A percentile compares a stretch with the other conserved stretches of the same genome.
Conservation (phyloP, 371 early-diverging fungal species). For the Mortierella sp. region DNA sequence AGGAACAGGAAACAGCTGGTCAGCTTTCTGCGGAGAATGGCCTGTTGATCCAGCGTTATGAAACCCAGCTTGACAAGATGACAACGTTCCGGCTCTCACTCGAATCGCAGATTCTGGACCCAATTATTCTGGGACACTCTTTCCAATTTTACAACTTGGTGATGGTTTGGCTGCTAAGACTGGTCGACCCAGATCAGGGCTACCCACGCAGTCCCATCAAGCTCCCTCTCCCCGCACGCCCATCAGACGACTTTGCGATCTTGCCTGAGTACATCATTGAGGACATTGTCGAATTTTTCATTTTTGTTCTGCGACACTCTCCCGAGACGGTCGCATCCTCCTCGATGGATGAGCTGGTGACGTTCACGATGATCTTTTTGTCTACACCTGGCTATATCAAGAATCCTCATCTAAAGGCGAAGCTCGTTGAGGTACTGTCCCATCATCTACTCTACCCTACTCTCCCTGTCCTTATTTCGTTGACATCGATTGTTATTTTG, state of each 20-base stretch:
- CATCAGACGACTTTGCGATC: slow-evolving; percentile 77
- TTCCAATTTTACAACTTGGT: slow-evolving; percentile 87
- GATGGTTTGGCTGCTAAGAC: slow-evolving; percentile 84
- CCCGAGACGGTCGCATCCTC: slow-evolving; percentile 69
- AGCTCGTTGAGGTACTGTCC: slow-evolving; percentile 85
- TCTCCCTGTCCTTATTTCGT: background rate
- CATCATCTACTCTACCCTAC: background rate
- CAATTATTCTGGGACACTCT: slow-evolving; percentile 68
- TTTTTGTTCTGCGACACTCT: slow-evolving; percentile 76
- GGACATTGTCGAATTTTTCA: slow-evolving; percentile 84
- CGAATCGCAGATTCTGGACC: slow-evolving; percentile 86
- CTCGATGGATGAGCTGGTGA: slow-evolving; percentile 79
- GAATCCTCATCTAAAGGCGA: slow-evolving; percentile 96
- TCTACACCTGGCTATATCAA: slow-evolving; percentile 84
- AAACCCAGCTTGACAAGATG: slow-evolving; percentile 66
- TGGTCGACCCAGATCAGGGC: slow-evolving; percentile 67
- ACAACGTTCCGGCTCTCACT: slow-evolving; percentile 77
- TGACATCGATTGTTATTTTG: background rate
- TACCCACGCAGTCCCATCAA: slow-evolving; percentile 63
- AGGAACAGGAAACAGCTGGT: slow-evolving; percentile 62
- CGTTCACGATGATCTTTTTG: slow-evolving; percentile 87
- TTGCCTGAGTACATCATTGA: slow-evolving; percentile 96
- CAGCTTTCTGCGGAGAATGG: slow-evolving; percentile 68
- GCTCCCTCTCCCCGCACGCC: slow-evolving; percentile 67
- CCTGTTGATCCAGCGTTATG: slow-evolving; percentile 68